Evolutionary conservation across 148 eudicot genomes (phyloP).

Genomic region (Cornus kousa): DNA sequence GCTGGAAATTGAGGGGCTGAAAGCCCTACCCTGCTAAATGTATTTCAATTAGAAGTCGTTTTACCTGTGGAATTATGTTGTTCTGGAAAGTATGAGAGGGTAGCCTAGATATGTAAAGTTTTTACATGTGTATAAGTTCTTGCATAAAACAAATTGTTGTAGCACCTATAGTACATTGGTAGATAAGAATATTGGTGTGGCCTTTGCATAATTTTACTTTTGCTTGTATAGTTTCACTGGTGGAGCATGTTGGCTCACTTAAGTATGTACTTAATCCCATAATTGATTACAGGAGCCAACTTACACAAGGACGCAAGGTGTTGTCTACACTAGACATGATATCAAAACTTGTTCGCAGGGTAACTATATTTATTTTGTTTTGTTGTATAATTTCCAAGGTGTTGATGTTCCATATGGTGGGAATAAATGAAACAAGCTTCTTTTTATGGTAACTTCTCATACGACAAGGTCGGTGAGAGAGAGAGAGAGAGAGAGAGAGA

Average conservation of each 20-base stretch:
- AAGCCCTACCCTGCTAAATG: background rate
- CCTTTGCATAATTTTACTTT: background rate
- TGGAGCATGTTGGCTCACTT: background rate
- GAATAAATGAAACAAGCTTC: background rate
- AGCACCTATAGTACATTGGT: background rate
- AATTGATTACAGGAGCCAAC: constrained; percentile 59
- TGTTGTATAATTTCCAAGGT: background rate
- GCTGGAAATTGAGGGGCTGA: constrained; percentile 4
- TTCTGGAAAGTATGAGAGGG: background rate
- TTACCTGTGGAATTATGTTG: background rate
- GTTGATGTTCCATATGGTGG: background rate
- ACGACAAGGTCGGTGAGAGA: too few species aligned
- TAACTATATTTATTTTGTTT: constrained; percentile 28
- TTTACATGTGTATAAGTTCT: background rate
- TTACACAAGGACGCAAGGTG: constrained; percentile 93
- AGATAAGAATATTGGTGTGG: background rate
- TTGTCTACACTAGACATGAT: constrained; percentile 70
- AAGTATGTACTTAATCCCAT: constrained; percentile 16
- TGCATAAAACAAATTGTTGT: background rate
- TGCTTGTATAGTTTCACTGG: background rate
- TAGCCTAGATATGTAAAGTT: background rate
- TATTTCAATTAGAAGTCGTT: background rate
- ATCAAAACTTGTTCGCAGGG: constrained; percentile 82
- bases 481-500: too few species aligned
- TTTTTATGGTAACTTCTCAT: too few species aligned